phyloP scores from a whole-genome alignment of 1,284 basidiomycete genomes.

The Malassezia restricta region DNA sequence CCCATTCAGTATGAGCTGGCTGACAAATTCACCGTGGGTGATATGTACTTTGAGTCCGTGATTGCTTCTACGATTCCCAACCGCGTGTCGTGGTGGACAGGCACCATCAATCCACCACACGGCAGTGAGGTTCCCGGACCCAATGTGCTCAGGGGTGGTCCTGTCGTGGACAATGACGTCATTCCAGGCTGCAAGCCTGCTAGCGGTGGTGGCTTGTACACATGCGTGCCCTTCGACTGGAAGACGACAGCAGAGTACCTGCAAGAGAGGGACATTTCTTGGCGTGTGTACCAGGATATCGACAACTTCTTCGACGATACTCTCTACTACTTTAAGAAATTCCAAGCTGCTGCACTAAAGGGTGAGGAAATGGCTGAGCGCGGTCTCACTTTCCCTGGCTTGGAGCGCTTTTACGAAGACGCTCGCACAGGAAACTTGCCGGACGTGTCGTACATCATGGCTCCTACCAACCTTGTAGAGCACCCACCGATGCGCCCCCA shows the following conservation, averaged over 20 bases:
- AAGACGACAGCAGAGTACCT: conserved; percentile 31
- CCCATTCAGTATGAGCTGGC: conserved; percentile 32
- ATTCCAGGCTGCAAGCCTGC: conserved; percentile 7
- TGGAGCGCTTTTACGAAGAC: conserved; percentile 29
- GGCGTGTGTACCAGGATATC: conserved; percentile 25
- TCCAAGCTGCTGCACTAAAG: conserved; percentile 13
- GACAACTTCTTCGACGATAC: conserved; percentile 30
- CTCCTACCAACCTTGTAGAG: conserved; percentile 26
- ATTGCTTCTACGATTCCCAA: conserved; percentile 26
- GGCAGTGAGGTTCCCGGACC: conserved; percentile 6
- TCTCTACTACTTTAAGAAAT: conserved; percentile 10
- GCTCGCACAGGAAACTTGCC: conserved; percentile 26
- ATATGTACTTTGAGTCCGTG: conserved; percentile 30
- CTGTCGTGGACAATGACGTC: conserved; percentile 16
- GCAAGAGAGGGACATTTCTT: conserved; percentile 23
- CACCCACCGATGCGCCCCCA: conserved; percentile 27
- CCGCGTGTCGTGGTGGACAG: conserved; percentile 22
- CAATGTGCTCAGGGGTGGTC: conserved; percentile 13
- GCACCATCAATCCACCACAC: conserved; percentile 13
- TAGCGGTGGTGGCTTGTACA: conserved; percentile 4
- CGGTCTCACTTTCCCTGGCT: conserved; percentile 20
- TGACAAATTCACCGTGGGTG: conserved; percentile 24
- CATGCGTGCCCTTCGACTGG: conserved; percentile 24
- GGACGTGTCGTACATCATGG: conserved; percentile 30
- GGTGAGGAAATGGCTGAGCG: conserved; percentile 16